Evolutionary conservation across 1,139 yeast species (phyloP), one percentile per base, ranked within the genome.

Genomic region (Candida tetrigidarum): DNA sequence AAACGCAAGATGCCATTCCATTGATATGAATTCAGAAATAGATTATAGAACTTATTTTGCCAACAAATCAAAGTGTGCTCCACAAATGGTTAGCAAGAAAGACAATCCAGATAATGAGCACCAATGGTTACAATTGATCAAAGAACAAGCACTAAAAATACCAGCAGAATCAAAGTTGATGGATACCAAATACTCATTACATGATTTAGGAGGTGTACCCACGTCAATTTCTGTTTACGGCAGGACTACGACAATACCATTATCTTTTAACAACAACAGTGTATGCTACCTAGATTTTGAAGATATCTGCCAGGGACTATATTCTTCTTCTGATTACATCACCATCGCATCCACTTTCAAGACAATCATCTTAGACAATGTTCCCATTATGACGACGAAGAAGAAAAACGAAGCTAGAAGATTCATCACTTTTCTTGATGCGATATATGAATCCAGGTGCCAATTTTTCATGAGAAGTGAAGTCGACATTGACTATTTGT

Each of bases 371-470:
- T 56, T 86, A 23, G 86, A 83, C 47, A 67, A 81, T 45, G 83
- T 85, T 2, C 92, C 92, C 0, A 69, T 80, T 3, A 63, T 85
- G 63, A 78, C 82, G 2, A 61, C 80, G 5, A 74, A 67, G 42
- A 78, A 74, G 80, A 83, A 82, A 54, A 83, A 83, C 54, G 89
- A 84, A 52, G 91, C 91, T 2, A 65, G 88, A 45, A 62, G 87
- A 45, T 80, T 85, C 53, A 85, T 85, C 39, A 82, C 86, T 0
- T 63, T 85, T 16, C 58, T 85, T 20, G 91, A 85, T 62, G 88
- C 90, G 0, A 61, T 84, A 5, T 85, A 85, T 57, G 92, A 85
- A 57, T 75, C 84, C 23, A 76, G 77, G 54, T 84, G 90, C 54
- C 81, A 81, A 53, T 63, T 84, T 15, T 73, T 71, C 30, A 60